A percentile compares a stretch with the other conserved stretches of the same genome.
phyloP scores from a whole-genome alignment of 2,329 filamentous ascomycete species.

The Ophiostoma populinum region DNA sequence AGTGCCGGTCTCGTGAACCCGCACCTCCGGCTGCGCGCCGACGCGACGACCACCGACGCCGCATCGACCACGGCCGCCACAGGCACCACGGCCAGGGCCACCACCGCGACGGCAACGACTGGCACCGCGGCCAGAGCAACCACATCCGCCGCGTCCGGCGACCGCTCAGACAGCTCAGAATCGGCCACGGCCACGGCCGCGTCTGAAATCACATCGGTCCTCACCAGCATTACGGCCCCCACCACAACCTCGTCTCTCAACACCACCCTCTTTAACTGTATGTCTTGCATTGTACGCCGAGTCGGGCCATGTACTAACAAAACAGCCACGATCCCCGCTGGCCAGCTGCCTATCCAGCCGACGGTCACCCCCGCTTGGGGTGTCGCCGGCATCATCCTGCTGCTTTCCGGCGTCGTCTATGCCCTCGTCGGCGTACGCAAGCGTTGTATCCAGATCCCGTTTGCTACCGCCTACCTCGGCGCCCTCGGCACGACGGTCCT shows the following conservation, averaged over 20 bases:
- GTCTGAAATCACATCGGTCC: background rate
- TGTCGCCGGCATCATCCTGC: conserved; percentile 59
- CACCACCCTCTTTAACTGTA: background rate
- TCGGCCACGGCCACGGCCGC: background rate
- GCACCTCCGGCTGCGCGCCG: conserved; percentile 6
- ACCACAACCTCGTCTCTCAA: conserved; percentile 8
- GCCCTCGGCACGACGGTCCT: conserved; percentile 62
- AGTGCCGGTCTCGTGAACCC: conserved; percentile 9
- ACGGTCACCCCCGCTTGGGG: conserved; percentile 65
- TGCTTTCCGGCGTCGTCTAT: conserved; percentile 54
- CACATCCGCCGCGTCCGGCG: background rate
- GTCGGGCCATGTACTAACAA: conserved; percentile 4
- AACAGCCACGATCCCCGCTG: conserved; percentile 28
- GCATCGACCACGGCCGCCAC: background rate
- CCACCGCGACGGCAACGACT: background rate
- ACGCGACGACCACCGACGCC: background rate
- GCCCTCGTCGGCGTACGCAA: conserved; percentile 71
- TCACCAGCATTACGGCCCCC: conserved; percentile 1
- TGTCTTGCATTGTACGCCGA: no score
- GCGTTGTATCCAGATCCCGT: conserved; percentile 59
- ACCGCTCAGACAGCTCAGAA: background rate
- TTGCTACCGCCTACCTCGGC: conserved; percentile 59
- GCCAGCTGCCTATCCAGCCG: conserved; percentile 53
- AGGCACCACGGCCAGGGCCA: background rate
- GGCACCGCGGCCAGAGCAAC: conserved; percentile 1